Conservation (phyloP, 2,329 filamentous ascomycete genomes). For the Phoma sp. region DNA sequence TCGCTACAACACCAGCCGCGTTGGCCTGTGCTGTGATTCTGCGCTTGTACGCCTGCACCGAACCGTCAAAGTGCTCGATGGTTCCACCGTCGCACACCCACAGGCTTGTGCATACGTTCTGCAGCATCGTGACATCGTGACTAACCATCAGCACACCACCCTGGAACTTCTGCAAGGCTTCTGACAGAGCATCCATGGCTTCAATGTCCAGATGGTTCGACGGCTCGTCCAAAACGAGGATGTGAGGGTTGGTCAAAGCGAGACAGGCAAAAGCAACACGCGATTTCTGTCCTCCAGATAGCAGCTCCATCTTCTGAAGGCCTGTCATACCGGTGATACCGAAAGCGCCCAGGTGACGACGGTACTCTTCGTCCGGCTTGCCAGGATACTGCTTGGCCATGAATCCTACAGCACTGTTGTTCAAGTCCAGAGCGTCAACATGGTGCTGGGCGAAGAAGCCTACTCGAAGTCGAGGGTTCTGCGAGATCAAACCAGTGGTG, state of each 20-base stretch:
- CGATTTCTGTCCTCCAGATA: conserved; percentile 98
- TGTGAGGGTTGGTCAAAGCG: conserved; percentile 91
- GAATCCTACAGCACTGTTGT: conserved; percentile 87
- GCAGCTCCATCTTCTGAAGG: conserved; percentile 89
- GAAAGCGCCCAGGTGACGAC: conserved; percentile 87
- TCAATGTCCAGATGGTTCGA: conserved; percentile 99
- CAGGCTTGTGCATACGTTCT: conserved; percentile 90
- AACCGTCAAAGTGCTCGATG: conserved; percentile 94
- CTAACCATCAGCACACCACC: conserved; percentile 98
- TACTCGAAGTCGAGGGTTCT: conserved; percentile 85
- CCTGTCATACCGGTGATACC: conserved; percentile 91
- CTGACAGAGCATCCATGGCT: conserved; percentile 93
- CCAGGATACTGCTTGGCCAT: conserved; percentile 94
- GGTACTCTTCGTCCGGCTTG: conserved; percentile 94
- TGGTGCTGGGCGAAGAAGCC: conserved; percentile 99
- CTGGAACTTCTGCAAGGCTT: conserved; percentile 83
- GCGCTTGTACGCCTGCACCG: conserved; percentile 98
- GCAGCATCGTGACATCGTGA: conserved; percentile 98
- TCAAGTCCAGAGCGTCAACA: conserved; percentile 93
- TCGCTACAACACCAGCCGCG: conserved; percentile 80
- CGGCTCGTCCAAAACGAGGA: conserved; percentile 96
- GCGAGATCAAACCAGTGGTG: conserved; percentile 80
- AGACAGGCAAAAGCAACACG: conserved; percentile 98
- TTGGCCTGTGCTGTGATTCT: conserved; percentile 89
- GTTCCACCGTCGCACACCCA: conserved; percentile 97